Base-by-base conservation (phyloP, 164 flowering plant species). In the Stephania cephalantha region DNA sequence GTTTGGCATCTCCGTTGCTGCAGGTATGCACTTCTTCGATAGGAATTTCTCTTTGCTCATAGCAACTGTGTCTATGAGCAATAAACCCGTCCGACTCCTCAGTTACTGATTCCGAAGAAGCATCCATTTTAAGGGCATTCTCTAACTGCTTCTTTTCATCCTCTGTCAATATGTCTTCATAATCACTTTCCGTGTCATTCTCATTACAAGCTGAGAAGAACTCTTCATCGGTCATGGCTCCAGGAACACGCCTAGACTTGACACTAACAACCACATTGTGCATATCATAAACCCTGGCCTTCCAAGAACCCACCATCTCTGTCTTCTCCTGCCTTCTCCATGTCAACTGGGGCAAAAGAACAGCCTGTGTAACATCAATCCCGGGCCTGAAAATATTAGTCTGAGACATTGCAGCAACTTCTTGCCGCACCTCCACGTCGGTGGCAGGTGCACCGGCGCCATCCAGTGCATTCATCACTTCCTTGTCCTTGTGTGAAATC, bases 131-230 rank as follows among this genome's bases (percentile, higher is more conserved):
- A 45, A 95, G 91, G 3, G 97, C 97, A 80, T 73, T 81, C 79
- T 95, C 97, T 77, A 95, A 85, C 75, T 93, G 97, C 81, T 78
- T 89, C 80, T 81, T 88, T 76, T 95, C 99, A 68, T 95, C 98
- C 78, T 88, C 95, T 1, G 95, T 88, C 81, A 90, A 81, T 46
- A 90, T 78, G 30, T 86, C 93, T 77, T 84, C 79, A 53, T 86
- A 80, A 58, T 90, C 95, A 79, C 81, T 85, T 72, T 86, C 95
- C 1, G 86, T 79, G 65, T 88, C 93, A 79, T 88, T 88, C 66
- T 76, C 78, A 70, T 73, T 73, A 48, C 58, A 72, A 72, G 76
- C 46, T 25, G 76, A 63, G 35, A 73, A 69, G 15, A 76, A 65
- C 46, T 79, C 81, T 11, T 79, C 81, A 29, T 79, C 81, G 9